A percentile compares a stretch with the other conserved stretches of the same genome.
phyloP scores from a whole-genome alignment of 129 eudicot species.

The Dittrichia graveolens region DNA sequence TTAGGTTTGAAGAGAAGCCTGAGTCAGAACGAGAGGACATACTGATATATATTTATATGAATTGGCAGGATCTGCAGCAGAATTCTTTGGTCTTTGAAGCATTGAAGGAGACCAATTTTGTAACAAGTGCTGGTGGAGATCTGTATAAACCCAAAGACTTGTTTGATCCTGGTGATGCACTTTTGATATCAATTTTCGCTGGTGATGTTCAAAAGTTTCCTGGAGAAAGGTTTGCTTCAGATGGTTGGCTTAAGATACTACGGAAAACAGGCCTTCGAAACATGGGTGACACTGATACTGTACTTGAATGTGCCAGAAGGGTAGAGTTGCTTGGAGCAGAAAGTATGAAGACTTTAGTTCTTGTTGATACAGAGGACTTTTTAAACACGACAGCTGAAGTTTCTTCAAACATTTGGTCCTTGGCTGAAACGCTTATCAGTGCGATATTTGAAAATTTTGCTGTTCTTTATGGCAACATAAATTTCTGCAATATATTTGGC shows the following conservation, averaged over 20 bases:
- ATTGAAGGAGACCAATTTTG: background rate
- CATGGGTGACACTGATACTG: background rate
- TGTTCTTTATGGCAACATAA: background rate
- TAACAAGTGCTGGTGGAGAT: background rate
- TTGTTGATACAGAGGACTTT: background rate
- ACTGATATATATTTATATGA: background rate
- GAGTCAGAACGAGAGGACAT: background rate
- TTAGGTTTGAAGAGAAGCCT: background rate
- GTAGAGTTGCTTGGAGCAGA: background rate
- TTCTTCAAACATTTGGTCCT: background rate
- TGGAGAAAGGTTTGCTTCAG: background rate
- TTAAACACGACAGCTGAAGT: background rate
- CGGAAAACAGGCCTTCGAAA: background rate
- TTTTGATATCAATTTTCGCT: background rate
- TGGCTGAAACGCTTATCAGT: background rate
- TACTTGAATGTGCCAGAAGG: conserved; percentile 1
- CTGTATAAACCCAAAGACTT: conserved; percentile 2
- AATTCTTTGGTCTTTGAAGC: background rate
- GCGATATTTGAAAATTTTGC: background rate
- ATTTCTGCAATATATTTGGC: background rate
- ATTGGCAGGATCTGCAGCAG: background rate
- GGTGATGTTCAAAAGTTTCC: background rate
- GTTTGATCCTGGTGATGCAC: background rate
- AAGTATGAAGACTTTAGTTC: background rate
- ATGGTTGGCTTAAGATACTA: background rate